A percentile compares a stretch with the other conserved stretches of the same genome.
phyloP scores from a whole-genome alignment of 208 protist species.

The Crithidia sp. region DNA sequence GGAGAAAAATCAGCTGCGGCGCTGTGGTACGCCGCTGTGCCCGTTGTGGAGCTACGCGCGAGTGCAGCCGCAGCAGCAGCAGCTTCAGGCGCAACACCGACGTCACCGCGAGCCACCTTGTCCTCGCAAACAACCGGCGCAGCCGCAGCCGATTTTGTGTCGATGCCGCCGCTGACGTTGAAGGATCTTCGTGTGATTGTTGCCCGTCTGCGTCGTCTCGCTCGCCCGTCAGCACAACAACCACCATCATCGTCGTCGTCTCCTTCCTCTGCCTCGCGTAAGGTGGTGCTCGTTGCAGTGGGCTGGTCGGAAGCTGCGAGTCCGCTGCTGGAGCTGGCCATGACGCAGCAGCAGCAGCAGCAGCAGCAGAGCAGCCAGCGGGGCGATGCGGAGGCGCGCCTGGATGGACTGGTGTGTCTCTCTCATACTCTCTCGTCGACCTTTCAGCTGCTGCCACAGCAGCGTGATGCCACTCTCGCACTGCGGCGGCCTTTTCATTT shows the following conservation, averaged over 20 bases:
- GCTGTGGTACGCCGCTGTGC: slow-evolving; percentile 24
- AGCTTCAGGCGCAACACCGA: background rate
- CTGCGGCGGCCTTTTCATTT: background rate
- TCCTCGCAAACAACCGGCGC: background rate
- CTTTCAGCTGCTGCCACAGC: slow-evolving; percentile 35
- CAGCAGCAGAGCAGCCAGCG: background rate
- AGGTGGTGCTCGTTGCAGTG: slow-evolving; percentile 38
- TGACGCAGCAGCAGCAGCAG: slow-evolving; percentile 34
- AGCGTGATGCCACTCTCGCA: background rate
- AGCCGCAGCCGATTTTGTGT: slow-evolving; percentile 3
- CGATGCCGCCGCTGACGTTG: slow-evolving; percentile 21
- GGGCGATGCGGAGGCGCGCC: slow-evolving; percentile 10
- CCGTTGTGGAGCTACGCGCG: slow-evolving; percentile 24
- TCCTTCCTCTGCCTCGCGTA: background rate
- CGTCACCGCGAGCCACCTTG: too few relatives aligned
- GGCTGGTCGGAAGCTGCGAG: slow-evolving; percentile 49
- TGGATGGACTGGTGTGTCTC: slow-evolving; percentile 51
- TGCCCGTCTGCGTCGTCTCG: slow-evolving; percentile 10
- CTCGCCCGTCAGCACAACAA: background rate
- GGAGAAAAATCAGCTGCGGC: background rate
- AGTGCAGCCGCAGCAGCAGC: background rate
- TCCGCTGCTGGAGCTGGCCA: slow-evolving; percentile 48
- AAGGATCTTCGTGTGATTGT: slow-evolving; percentile 19
- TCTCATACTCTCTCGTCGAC: slow-evolving; percentile 45
- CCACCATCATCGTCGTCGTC: background rate